Evolutionary conservation across 108 stramenopile genomes (phyloP).

Genomic region (Pseudonitzschia pungens): DNA sequence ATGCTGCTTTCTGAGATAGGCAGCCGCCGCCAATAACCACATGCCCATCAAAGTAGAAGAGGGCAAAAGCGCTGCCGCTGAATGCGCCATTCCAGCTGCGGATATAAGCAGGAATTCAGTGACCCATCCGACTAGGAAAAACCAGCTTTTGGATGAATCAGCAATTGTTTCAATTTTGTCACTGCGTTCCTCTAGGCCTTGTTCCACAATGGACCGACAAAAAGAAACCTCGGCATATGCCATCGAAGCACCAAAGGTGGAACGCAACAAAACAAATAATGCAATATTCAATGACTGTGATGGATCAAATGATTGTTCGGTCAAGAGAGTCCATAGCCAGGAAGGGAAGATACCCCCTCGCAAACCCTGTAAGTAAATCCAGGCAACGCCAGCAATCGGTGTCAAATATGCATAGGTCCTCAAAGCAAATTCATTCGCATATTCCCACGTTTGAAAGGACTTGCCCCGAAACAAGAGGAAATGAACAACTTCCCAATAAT

Average conservation of each 20-base stretch:
- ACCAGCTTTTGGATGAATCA: not conserved
- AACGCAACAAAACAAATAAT: slow-evolving; percentile 51
- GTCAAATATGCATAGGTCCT: slow-evolving; percentile 93
- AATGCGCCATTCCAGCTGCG: slow-evolving; percentile 80
- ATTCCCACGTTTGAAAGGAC: slow-evolving; percentile 91
- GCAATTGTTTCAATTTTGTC: not conserved
- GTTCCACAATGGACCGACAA: slow-evolving; percentile 26
- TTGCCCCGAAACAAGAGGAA: slow-evolving; percentile 77
- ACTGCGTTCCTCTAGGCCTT: not conserved
- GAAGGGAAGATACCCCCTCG: slow-evolving; percentile 15
- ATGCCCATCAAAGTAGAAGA: slow-evolving; percentile 68
- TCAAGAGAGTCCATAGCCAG: slow-evolving; percentile 29
- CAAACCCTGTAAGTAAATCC: slow-evolving; percentile 21
- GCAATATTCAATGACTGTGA: slow-evolving; percentile 30
- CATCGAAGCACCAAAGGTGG: slow-evolving; percentile 43
- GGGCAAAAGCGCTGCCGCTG: slow-evolving; percentile 81
- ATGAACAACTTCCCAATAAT: slow-evolving; percentile 99
- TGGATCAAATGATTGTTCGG: slow-evolving; percentile 15
- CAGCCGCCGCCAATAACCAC: slow-evolving; percentile 44
- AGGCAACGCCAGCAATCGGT: slow-evolving; percentile 31
- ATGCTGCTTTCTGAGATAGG: slow-evolving; percentile 49
- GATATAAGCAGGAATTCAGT: slow-evolving; percentile 57
- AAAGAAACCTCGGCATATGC: slow-evolving; percentile 44
- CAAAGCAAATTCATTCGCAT: slow-evolving; percentile 88
- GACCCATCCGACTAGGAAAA: slow-evolving; percentile 18